Percentiles rank a stretch among this genome's conserved stretches.
Evolutionary conservation across 2,329 filamentous ascomycete species (phyloP).

Genomic region (Calonectria naviculata): DNA sequence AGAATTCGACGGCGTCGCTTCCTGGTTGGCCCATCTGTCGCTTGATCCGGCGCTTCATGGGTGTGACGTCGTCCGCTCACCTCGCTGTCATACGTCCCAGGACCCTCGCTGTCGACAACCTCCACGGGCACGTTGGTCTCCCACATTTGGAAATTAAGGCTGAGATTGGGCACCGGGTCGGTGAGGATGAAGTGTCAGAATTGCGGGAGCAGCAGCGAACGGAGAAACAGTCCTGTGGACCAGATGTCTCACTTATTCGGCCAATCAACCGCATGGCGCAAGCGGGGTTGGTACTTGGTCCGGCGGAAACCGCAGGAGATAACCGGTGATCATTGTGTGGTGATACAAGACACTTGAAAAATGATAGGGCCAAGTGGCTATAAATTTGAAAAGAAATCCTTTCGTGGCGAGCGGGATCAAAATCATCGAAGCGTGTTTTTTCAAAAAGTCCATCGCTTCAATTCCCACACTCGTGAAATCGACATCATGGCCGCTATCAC

Average conservation of each 20-base stretch:
- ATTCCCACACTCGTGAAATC: too few relatives aligned
- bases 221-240: too few relatives aligned
- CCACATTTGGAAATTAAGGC: too few relatives aligned
- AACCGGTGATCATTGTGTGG: neutral
- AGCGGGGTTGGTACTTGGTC: neutral
- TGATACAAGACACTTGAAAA: too few relatives aligned
- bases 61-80: neutral
- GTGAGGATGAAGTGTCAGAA: too few relatives aligned
- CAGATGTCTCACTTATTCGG: too few relatives aligned
- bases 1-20: slow-evolving; percentile 30
- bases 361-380: neutral
- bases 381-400: neutral
- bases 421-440: too few relatives aligned
- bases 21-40: neutral
- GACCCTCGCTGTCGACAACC: too few relatives aligned
- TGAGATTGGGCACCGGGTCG: too few relatives aligned
- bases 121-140: neutral
- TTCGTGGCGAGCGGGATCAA: too few relatives aligned
- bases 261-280: neutral
- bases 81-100: neutral
- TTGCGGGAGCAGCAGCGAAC: too few relatives aligned
- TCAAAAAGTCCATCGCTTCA: neutral
- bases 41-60: neutral
- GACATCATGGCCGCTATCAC: neutral
- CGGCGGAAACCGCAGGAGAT: neutral